Base-by-base conservation (phyloP, 352 stramenopile genomes). In the Albugo candida region DNA sequence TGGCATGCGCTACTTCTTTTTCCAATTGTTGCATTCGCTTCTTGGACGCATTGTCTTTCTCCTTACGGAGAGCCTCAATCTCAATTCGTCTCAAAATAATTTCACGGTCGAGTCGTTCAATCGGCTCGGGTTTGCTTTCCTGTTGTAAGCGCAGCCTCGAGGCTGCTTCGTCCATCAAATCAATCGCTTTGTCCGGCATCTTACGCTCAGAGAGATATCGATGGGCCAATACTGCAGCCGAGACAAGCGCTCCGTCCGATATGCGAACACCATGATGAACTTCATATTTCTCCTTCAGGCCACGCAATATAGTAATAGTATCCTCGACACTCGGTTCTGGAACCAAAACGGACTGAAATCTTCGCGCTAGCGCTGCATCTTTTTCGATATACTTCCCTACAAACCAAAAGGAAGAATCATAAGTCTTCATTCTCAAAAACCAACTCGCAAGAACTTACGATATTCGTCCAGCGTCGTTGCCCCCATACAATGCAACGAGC, bases 291-390 rank as follows among this genome's bases (percentile, higher is more conserved):
- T 95, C 86, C 61, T 97, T 97, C 5, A 98, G 54, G 11, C 92
- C 94, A 36, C 93, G 70, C 20, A 98, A 63, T 51, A 98, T 98
- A 38, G 75, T 95, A 34, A 98, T 75, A 13, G 94, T 97, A 55
- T 97, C 89, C 53, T 97, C 85, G 11, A 96, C 84, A 47, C 58
- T 92, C 13, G 94, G 93, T 60, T 98, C 84, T 17, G 87, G 75
- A 37, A 98, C 83, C 16, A 96, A 62, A 19, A 98, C 92, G n/a
- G 95, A 84, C 65, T 98, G 94, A 63, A 98, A 98, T 11, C 94
- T 68, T 45, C 94, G 70, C 35, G 96, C 94, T 24, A 98, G 53
- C 3, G 94, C 94, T 43, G 95, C 96, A 59, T 98, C 94, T 54
- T 97, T 96, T 69, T 97, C 92, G 61, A 98, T 96, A 54, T 97